These are phyloP conservation scores for Colletotrichum chrysophilum DNA, from an alignment of 2,329 filamentous ascomycete genomes.

Conservation along the genomic window DNA sequence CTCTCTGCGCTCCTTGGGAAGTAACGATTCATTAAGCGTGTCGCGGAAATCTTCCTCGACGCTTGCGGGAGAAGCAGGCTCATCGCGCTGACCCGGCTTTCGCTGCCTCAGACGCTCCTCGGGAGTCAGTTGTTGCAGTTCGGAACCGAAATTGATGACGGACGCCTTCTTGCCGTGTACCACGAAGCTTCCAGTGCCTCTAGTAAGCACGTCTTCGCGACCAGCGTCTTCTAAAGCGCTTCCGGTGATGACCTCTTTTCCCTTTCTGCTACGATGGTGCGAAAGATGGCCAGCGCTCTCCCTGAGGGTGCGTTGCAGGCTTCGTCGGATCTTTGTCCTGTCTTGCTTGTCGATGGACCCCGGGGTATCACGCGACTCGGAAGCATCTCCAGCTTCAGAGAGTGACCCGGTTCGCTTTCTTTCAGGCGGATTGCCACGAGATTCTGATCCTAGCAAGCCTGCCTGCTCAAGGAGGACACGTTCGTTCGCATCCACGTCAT, in stretches of 20 bases:
- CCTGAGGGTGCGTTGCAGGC: conserved; percentile 86
- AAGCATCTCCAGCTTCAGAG: conserved; percentile 46
- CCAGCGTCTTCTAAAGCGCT: conserved; percentile 55
- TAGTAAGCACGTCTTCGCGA: conserved; percentile 72
- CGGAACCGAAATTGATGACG: conserved; percentile 94
- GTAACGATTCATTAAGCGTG: conserved; percentile 48
- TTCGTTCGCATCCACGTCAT: conserved; percentile 69
- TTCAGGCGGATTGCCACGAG: conserved; percentile 42
- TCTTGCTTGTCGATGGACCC: conserved; percentile 54
- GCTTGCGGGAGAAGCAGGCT: conserved; percentile 41
- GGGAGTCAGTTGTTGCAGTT: conserved; percentile 78
- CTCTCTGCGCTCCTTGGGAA: conserved; percentile 57
- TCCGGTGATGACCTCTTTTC: conserved; percentile 73
- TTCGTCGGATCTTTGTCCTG: conserved; percentile 77
- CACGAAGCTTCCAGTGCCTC: conserved; percentile 88
- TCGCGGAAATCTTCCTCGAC: conserved; percentile 51
- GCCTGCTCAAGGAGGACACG: conserved; percentile 71
- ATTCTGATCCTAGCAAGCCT: conserved; percentile 61
- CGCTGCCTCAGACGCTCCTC: conserved; percentile 75
- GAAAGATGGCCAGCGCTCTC: conserved; percentile 74
- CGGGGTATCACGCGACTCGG: conserved; percentile 35
- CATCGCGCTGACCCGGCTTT: conserved; percentile 53
- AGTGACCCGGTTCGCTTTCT: conserved; percentile 43
- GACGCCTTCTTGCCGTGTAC: conserved; percentile 98
- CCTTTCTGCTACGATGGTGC: conserved; percentile 76